These are phyloP conservation scores for Eutypa lata DNA, from an alignment of 2,329 filamentous ascomycete genomes.

Conservation along the genomic window DNA sequence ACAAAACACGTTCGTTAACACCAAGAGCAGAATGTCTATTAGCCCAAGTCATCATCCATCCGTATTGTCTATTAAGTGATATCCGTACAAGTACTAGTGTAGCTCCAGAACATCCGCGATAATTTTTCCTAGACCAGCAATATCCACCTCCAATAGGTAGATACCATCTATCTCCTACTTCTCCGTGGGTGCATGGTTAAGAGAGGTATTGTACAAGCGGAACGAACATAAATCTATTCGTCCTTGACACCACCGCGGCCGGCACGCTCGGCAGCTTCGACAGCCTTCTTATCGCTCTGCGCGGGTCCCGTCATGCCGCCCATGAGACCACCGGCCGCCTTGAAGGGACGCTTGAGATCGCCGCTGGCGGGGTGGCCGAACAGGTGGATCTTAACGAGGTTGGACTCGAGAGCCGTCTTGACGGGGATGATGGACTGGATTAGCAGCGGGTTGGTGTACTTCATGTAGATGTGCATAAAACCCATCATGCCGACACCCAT, in stretches of 20 bases:
- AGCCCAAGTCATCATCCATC: background rate
- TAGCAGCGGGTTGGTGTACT: conserved; percentile 98
- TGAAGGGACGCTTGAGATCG: conserved; percentile 95
- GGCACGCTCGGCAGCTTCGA: conserved; percentile 75
- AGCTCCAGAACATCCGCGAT: background rate
- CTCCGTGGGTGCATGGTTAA: too few species aligned
- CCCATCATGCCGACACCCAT: conserved; percentile 98
- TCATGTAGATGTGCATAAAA: conserved; percentile 98
- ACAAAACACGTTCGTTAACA: too few species aligned
- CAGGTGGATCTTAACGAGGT: conserved; percentile 93
- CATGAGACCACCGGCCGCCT: conserved; percentile 80
- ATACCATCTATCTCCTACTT: background rate
- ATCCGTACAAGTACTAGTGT: background rate
- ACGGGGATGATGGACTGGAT: conserved; percentile 98
- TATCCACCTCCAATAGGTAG: background rate
- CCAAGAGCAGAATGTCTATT: background rate
- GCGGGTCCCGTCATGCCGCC: conserved; percentile 68
- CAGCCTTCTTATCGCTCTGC: conserved; percentile 89
- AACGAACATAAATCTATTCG: conserved; percentile 46
- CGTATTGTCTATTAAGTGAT: background rate
- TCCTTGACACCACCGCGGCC: conserved; percentile 70
- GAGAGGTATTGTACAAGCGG: background rate
- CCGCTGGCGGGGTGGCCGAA: conserved; percentile 82
- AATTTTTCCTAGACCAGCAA: background rate
- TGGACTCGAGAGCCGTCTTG: conserved; percentile 92